Evolutionary conservation across 768 basidiomycete species (phyloP).

Genomic region (Suillus hirtellus): DNA sequence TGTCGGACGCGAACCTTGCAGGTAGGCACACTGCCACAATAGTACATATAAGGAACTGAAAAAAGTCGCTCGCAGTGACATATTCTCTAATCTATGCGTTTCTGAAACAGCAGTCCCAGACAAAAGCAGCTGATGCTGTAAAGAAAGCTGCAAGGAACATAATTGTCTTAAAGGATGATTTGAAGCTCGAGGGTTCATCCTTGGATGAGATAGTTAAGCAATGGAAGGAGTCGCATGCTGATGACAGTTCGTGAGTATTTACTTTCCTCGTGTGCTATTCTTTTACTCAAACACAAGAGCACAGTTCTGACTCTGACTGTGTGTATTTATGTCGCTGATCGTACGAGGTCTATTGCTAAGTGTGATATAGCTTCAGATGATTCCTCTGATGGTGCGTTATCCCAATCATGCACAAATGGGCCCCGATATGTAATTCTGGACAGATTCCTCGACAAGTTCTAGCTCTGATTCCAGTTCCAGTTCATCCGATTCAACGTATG

Average conservation of each 20-base stretch:
- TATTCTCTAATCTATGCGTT: slow-evolving; percentile 80
- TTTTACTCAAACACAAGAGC: slow-evolving; percentile 11
- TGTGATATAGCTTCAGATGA: slow-evolving; percentile 26
- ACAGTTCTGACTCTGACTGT: slow-evolving; percentile 24
- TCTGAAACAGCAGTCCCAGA: slow-evolving; percentile 61
- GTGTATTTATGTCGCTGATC: slow-evolving; percentile 16
- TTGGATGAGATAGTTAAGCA: slow-evolving; percentile 65
- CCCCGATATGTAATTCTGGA: slow-evolving; percentile 1
- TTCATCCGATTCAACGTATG: slow-evolving; percentile 28
- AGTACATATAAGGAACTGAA: neutral
- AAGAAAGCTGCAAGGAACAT: slow-evolving; percentile 70
- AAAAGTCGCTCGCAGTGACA: slow-evolving; percentile 47
- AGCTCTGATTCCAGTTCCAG: slow-evolving; percentile 27
- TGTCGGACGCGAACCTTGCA: slow-evolving; percentile 52
- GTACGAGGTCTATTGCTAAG: slow-evolving; percentile 11
- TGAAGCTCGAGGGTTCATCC: slow-evolving; percentile 47
- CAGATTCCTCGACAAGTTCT: slow-evolving; percentile 25
- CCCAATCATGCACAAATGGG: neutral
- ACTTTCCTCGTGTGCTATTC: neutral
- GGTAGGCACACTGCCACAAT: slow-evolving; percentile 38
- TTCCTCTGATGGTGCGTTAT: slow-evolving; percentile 28
- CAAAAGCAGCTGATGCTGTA: slow-evolving; percentile 70
- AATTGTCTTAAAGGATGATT: slow-evolving; percentile 59
- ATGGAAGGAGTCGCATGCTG: slow-evolving; percentile 51
- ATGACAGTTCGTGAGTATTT: slow-evolving; percentile 29